phyloP scores from a whole-genome alignment of 345 rosid species.

The Durio zibethinus region DNA sequence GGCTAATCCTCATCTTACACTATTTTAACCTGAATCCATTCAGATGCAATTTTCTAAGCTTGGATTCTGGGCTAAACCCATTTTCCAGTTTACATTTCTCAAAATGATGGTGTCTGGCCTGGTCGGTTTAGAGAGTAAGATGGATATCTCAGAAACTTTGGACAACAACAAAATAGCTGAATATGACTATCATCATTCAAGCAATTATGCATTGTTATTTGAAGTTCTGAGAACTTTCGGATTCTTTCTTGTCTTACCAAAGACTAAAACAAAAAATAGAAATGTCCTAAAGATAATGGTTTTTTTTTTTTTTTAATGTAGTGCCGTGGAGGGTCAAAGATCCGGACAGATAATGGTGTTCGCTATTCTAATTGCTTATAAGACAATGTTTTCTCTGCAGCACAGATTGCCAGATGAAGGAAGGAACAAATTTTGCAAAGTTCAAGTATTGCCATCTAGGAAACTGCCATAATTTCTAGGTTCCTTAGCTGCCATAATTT shows the following conservation, averaged over 20 bases:
- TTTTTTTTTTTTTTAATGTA: too few relatives aligned
- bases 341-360: background rate
- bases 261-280: background rate
- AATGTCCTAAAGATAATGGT: background rate
- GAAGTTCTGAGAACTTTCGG: background rate
- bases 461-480: constrained; percentile 7
- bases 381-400: background rate
- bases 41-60: background rate
- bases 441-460: background rate
- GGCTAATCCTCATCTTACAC: background rate
- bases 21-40: too few relatives aligned
- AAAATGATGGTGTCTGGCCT: background rate
- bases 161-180: background rate
- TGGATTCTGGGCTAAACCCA: background rate
- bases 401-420: constrained; percentile 12
- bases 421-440: background rate
- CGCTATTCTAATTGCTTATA: background rate
- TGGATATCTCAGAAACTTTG: background rate
- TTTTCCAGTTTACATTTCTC: background rate
- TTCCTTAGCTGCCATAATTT: constrained; percentile 4
- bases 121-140: background rate
- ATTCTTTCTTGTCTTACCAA: background rate
- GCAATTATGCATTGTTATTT: background rate
- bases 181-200: background rate
- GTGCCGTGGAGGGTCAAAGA: too few relatives aligned